Evolutionary conservation across 2,329 filamentous ascomycete species (phyloP).

Genomic region (Cryphonectria carpinicola): DNA sequence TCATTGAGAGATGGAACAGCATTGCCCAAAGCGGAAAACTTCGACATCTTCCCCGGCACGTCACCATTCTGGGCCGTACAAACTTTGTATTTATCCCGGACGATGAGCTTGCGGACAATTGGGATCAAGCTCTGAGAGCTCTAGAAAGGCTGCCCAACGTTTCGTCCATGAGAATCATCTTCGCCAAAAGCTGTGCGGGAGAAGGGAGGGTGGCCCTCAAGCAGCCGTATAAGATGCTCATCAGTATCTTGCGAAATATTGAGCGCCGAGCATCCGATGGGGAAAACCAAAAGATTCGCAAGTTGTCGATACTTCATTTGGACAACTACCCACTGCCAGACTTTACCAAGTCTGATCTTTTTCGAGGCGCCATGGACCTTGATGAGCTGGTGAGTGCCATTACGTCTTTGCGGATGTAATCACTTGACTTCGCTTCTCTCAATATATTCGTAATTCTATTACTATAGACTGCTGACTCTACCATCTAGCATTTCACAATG

Average conservation of each 20-base stretch:
- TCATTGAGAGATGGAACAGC: conserved; percentile 9
- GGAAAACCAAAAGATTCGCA: conserved; percentile 11
- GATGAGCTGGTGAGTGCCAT: conserved; percentile 11
- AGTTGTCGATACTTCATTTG: conserved; percentile 16
- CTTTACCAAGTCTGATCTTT: conserved; percentile 19
- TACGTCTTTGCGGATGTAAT: too few relatives aligned
- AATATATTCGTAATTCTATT: neutral
- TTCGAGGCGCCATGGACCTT: conserved; percentile 16
- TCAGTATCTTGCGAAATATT: conserved; percentile 14
- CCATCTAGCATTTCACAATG: conserved; percentile 1
- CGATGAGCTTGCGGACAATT: neutral
- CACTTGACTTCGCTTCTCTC: neutral
- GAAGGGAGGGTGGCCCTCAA: conserved; percentile 3
- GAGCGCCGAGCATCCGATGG: conserved; percentile 2
- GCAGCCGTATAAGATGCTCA: neutral
- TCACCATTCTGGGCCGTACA: conserved; percentile 11
- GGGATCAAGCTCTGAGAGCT: neutral
- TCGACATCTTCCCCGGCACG: conserved; percentile 6
- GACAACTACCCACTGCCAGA: conserved; percentile 15
- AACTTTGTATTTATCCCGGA: neutral
- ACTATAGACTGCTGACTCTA: neutral
- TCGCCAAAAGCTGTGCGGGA: conserved; percentile 8
- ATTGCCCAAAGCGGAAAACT: conserved; percentile 3
- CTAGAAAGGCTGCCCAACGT: conserved; percentile 19
- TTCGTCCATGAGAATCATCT: conserved; percentile 17